Evolutionary conservation across 805 yeast species (phyloP).

Genomic region (Saturnispora serradocipensis): DNA sequence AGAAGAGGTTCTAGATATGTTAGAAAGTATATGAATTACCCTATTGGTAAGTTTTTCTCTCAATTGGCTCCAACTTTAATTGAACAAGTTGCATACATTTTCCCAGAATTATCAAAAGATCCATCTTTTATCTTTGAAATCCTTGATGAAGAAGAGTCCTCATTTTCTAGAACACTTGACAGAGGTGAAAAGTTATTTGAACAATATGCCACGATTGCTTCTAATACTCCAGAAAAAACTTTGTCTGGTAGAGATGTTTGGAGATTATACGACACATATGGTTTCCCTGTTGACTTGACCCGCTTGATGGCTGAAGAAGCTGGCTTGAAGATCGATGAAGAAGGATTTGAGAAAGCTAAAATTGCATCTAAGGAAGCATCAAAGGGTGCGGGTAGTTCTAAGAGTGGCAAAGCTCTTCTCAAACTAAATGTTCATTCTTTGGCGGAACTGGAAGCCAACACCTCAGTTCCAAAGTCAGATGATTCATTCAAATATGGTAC

Average conservation of each 20-base stretch:
- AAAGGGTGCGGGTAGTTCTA: conserved; percentile 59
- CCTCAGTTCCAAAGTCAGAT: conserved; percentile 65
- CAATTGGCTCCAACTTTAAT: conserved; percentile 87
- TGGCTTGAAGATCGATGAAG: conserved; percentile 85
- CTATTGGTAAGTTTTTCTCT: conserved; percentile 90
- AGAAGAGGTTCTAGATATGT: conserved; percentile 98
- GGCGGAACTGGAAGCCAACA: conserved; percentile 54
- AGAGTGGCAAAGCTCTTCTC: conserved; percentile 48
- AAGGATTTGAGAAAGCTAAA: conserved; percentile 85
- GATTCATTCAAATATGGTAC: conserved; percentile 71
- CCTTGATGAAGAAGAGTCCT: conserved; percentile 89
- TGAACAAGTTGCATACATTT: conserved; percentile 74
- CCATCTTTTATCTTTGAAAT: conserved; percentile 76
- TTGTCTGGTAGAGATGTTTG: conserved; percentile 93
- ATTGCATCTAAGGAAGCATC: conserved; percentile 90
- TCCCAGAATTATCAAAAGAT: conserved; percentile 82
- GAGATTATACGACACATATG: conserved; percentile 97
- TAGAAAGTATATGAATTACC: conserved; percentile 91
- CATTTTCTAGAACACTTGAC: conserved; percentile 91
- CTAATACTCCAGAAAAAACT: conserved; percentile 62
- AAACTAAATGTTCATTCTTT: conserved; percentile 90
- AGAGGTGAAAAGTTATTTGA: conserved; percentile 97
- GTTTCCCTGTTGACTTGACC: conserved; percentile 97
- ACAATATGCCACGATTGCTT: conserved; percentile 79
- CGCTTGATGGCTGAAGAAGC: conserved; percentile 98